Evolutionary conservation across 495 filamentous ascomycete genomes (phyloP), one percentile per base, ranked within the genome.

Genomic region (Durotheca rogersii): DNA sequence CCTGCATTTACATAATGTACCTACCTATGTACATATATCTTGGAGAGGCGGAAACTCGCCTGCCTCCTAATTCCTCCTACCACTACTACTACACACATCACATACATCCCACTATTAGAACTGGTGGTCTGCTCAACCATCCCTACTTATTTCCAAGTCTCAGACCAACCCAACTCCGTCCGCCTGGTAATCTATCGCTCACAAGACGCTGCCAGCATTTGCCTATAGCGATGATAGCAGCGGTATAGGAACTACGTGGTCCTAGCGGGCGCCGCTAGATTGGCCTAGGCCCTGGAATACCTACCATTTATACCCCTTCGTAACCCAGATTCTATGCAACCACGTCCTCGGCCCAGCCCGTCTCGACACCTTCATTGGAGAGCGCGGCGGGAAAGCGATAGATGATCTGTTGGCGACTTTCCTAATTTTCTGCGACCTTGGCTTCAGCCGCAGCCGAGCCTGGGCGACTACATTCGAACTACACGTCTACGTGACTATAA

Each of bases 371-470:
- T 37, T 46, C 46, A 59, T 59, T 59, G 56, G 56, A 50, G 56
- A 53, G 50, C 45, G 20, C 40, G 7, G 20, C 23, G 10, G 17
- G 38, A 40, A 50, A 53, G 44, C 46, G 47, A 59, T 45, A 50
- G 51, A 53, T 46, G 50, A 58, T 51, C 40, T 53, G 46, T 49
- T 10, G 55, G 48, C 53, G 55, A 59, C 53, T 50, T 46, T 59
- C 45, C 20, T 50, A 45, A 27, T 38, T 53, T 59, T 59, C 10
- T 53, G 56, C 41, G 11, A 44, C 34, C 33, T 30, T 50, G 39
- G 45, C 39, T 59, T 53, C 49, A 59, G 56, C 56, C 56, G 56
- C 56, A 58, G 50, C 56, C 49, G 56, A 59, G 45, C 34, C 56
- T 50, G 50, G 56, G 50, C 44, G 56, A 53, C 56, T 40, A 59